phyloP scores from a whole-genome alignment of 2,329 filamentous ascomycete genomes.

The Fusarium continuum region DNA sequence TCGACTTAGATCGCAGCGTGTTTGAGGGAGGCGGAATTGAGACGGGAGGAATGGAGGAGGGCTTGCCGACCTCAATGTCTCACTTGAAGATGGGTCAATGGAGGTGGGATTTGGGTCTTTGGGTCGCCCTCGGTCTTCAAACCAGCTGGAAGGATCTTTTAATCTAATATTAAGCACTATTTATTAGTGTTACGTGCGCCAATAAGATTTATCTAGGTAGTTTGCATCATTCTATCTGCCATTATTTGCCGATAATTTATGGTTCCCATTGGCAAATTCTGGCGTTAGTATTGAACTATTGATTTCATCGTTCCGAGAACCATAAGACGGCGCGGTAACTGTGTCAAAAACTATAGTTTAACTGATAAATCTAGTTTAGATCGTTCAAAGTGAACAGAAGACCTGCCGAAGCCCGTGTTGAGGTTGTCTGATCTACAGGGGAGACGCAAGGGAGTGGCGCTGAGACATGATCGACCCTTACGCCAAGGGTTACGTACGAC shows the following conservation, averaged over 20 bases:
- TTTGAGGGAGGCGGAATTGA: slow-evolving; percentile 21
- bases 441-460: slow-evolving; percentile 29
- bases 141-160: fast-evolving
- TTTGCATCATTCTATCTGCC: too few species aligned
- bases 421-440: not conserved
- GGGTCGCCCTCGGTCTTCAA: fast-evolving
- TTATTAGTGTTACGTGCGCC: too few species aligned
- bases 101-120: too few species aligned
- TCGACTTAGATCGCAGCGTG: not conserved
- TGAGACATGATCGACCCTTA: slow-evolving; percentile 30
- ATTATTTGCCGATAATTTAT: too few species aligned
- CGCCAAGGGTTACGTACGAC: not conserved
- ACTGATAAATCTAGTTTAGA: too few species aligned
- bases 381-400: too few species aligned
- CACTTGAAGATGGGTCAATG: not conserved
- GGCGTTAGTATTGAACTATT: too few species aligned
- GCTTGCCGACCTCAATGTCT: slow-evolving; percentile 28
- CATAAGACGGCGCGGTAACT: too few species aligned
- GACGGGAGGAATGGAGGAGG: slow-evolving; percentile 32
- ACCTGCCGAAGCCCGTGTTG: not conserved
- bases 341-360: too few species aligned
- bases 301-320: too few species aligned
- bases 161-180: fast-evolving
- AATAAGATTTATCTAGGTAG: too few species aligned
- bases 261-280: too few species aligned